Percentiles rank a stretch among this genome's conserved stretches.
These are phyloP conservation scores for Rubia balearica DNA, from an alignment of 305 asterid genomes.

Conservation along the genomic window DNA sequence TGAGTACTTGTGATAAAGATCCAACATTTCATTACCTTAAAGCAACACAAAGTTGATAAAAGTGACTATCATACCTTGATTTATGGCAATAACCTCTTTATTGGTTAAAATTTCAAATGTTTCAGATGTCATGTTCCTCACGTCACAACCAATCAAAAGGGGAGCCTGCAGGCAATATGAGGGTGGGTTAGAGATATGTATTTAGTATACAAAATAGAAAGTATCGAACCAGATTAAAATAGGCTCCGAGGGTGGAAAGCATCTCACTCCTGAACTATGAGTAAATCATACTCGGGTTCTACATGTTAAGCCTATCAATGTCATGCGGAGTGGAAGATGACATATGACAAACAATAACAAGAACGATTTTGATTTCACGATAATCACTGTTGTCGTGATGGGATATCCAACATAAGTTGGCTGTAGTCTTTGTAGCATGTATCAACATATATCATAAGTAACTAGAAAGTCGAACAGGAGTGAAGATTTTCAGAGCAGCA, in stretches of 20 bases:
- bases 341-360: not conserved
- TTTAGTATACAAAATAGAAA: not conserved
- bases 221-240: not conserved
- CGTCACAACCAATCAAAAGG: slow-evolving; percentile 86
- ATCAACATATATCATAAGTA: not conserved
- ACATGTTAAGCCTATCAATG: not conserved
- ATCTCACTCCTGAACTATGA: not conserved
- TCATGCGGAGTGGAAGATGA: not conserved
- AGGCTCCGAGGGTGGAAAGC: too few species aligned
- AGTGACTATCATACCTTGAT: slow-evolving; percentile 56
- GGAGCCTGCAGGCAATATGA: slow-evolving; percentile 54
- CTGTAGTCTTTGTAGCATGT: not conserved
- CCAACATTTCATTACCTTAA: not conserved
- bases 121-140: slow-evolving; percentile 69
- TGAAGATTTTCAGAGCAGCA: slow-evolving; percentile 10
- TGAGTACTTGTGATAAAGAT: not conserved
- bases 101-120: slow-evolving; percentile 66
- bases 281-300: not conserved
- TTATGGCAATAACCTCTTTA: slow-evolving; percentile 71
- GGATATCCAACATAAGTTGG: not conserved
- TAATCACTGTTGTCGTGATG: too few species aligned
- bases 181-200: slow-evolving; percentile 6
- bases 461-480: slow-evolving; percentile 2
- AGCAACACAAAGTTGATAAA: slow-evolving; percentile 5
- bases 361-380: not conserved